phyloP scores from a whole-genome alignment of 768 basidiomycete species.

The Lactifluus subvellereus region DNA sequence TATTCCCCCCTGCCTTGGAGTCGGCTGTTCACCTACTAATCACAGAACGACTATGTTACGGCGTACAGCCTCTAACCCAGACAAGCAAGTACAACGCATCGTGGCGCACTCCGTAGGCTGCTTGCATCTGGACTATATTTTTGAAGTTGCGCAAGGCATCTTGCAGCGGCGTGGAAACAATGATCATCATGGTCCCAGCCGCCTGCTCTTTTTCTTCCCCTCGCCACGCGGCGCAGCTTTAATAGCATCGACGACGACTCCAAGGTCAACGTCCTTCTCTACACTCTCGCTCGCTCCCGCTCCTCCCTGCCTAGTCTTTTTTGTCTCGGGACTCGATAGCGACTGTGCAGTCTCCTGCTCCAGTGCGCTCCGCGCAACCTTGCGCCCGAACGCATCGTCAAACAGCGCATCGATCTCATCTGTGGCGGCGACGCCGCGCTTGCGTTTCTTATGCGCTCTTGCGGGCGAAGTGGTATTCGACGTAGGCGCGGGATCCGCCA shows the following conservation, averaged over 20 bases:
- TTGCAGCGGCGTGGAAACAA: not conserved
- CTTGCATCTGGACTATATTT: not conserved
- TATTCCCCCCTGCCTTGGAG: too few species aligned
- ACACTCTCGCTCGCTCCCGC: not conserved
- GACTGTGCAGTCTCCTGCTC: conserved; percentile 12
- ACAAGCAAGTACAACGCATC: too few species aligned
- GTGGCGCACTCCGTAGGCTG: too few species aligned
- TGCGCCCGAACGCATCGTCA: conserved; percentile 49
- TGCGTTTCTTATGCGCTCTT: conserved; percentile 36
- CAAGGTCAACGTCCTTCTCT: conserved; percentile 33
- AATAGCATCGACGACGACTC: conserved; percentile 55
- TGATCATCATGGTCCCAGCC: not conserved
- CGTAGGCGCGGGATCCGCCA: not conserved
- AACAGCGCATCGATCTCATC: conserved; percentile 80
- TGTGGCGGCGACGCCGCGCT: conserved; percentile 41
- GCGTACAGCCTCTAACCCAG: too few species aligned
- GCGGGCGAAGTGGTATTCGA: not conserved
- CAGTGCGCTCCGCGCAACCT: conserved; percentile 51
- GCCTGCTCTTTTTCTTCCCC: conserved; percentile 34
- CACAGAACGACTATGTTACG: too few species aligned
- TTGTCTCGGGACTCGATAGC: not conserved
- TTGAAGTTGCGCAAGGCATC: not conserved
- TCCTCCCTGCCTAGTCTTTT: not conserved
- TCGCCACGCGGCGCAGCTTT: conserved; percentile 48
- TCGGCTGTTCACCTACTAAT: too few species aligned